Percentiles rank a stretch among this genome's conserved stretches.
These are phyloP conservation scores for Crepidotus variabilis DNA, from an alignment of 768 basidiomycete species.

Conservation along the genomic window DNA sequence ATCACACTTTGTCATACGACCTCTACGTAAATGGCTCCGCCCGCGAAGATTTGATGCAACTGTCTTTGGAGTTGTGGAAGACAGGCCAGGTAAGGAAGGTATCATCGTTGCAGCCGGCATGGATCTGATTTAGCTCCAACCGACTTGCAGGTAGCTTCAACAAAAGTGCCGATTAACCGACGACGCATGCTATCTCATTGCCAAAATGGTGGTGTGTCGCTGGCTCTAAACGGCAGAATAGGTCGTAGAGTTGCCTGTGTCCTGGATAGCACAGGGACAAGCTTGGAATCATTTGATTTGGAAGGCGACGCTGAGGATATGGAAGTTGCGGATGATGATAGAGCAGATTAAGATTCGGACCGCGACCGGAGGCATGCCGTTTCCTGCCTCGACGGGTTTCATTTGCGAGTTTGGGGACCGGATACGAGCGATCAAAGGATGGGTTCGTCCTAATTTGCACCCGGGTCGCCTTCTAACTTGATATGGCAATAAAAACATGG, in stretches of 20 bases:
- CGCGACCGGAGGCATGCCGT: conserved; percentile 16
- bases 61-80: conserved; percentile 52
- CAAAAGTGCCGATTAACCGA: conserved; percentile 50
- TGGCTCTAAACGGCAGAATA: conserved; percentile 72
- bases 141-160: conserved; percentile 41
- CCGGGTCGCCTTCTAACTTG: conserved; percentile 37
- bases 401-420: conserved; percentile 22
- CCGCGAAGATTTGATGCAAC: conserved; percentile 65
- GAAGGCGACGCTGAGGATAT: conserved; percentile 57
- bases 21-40: conserved; percentile 49
- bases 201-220: conserved; percentile 45
- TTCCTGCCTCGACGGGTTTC: conserved; percentile 24
- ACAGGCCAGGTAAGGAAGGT: conserved; percentile 56
- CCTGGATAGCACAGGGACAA: conserved; percentile 57
- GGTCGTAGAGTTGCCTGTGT: conserved; percentile 77
- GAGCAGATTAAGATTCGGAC: conserved; percentile 22
- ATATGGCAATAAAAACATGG: conserved; percentile 30
- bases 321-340: conserved; percentile 35
- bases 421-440: conserved; percentile 21
- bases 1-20: conserved; percentile 45
- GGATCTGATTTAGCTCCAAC: conserved; percentile 24
- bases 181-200: conserved; percentile 52
- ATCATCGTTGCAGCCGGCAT: conserved; percentile 21
- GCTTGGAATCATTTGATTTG: conserved; percentile 73
- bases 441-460: conserved; percentile 23